Percentiles rank a stretch among this genome's conserved stretches.
Evolutionary conservation across 495 filamentous ascomycete species (phyloP).

Genomic region (Pyrenula aspistea): DNA sequence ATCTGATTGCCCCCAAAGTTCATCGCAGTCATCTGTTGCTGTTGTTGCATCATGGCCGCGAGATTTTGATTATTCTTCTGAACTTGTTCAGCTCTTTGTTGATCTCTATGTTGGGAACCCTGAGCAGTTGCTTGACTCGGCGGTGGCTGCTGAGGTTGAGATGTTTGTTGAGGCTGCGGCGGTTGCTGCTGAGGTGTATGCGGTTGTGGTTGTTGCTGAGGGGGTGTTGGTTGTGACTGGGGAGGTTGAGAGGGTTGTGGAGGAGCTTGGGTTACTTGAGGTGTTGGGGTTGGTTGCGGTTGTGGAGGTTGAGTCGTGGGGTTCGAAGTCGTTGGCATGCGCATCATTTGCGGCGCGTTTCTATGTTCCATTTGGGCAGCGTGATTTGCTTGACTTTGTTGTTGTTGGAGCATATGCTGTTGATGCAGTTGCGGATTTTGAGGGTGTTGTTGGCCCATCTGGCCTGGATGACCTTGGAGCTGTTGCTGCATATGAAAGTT

Average conservation of each 20-base stretch:
- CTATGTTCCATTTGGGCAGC: constrained; percentile 27
- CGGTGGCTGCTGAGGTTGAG: constrained; percentile 24
- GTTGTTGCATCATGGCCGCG: constrained; percentile 34
- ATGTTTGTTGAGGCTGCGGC: constrained; percentile 19
- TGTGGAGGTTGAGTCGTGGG: constrained; percentile 46
- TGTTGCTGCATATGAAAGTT: constrained; percentile 32
- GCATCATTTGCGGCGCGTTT: constrained; percentile 30
- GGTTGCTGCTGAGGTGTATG: constrained; percentile 16
- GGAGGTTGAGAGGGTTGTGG: constrained; percentile 28
- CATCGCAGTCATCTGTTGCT: constrained; percentile 28
- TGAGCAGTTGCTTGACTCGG: constrained; percentile 25
- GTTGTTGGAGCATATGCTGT: constrained; percentile 26
- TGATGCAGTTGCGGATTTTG: constrained; percentile 32
- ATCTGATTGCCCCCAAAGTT: constrained; percentile 44
- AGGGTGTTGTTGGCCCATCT: constrained; percentile 40
- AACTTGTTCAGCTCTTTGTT: constrained; percentile 24
- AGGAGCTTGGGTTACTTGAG: constrained; percentile 32
- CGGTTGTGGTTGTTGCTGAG: constrained; percentile 11
- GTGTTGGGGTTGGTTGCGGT: constrained; percentile 22
- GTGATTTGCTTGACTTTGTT: constrained; percentile 29
- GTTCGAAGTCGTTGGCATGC: constrained; percentile 31
- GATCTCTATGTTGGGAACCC: constrained; percentile 27
- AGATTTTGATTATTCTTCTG: constrained; percentile 29
- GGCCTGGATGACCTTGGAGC: constrained; percentile 12
- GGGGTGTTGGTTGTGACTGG: constrained; percentile 27